phyloP scores from a whole-genome alignment of 306 rosid genomes.

The Lathyrus tuberosus region DNA sequence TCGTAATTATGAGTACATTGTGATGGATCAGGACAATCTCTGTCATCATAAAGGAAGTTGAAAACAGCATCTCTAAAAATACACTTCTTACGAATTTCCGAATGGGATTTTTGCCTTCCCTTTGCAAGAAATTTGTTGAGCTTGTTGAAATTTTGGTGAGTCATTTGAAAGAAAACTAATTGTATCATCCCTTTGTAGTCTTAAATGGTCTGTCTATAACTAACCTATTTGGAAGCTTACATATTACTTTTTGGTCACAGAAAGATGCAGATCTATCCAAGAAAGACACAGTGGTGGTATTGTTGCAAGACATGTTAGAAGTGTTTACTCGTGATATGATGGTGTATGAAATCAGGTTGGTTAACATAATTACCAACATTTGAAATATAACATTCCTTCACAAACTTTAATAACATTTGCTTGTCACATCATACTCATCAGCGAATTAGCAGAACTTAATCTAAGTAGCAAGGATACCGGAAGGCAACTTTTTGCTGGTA shows the following conservation, averaged over 20 bases:
- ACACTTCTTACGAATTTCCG: constrained; percentile 82
- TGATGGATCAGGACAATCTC: constrained; percentile 76
- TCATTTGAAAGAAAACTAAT: constrained; percentile 30
- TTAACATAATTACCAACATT: constrained; percentile 37
- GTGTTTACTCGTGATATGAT: constrained; percentile 96
- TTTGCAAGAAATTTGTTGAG: constrained; percentile 83
- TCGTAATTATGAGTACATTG: constrained; percentile 42
- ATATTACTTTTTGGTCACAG: constrained; percentile 55
- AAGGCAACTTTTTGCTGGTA: constrained; percentile 94
- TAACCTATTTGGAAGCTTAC: constrained; percentile 35
- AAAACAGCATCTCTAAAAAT: constrained; percentile 76
- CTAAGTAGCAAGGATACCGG: constrained; percentile 83
- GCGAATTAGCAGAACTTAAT: constrained; percentile 87
- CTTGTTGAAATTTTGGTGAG: constrained; percentile 91
- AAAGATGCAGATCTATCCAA: constrained; percentile 68
- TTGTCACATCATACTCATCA: constrained; percentile 41
- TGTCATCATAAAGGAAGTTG: constrained; percentile 80
- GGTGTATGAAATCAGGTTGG: constrained; percentile 86
- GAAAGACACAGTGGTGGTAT: constrained; percentile 68
- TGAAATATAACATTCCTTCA: constrained; percentile 18
- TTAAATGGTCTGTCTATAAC: constrained; percentile 34
- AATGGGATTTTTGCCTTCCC: constrained; percentile 84
- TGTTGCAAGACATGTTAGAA: constrained; percentile 95
- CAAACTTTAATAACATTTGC: constrained; percentile 23
- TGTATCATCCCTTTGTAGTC: constrained; percentile 33